phyloP scores from a whole-genome alignment of 208 protist genomes.

The Acanthamoeba lenticulata region DNA sequence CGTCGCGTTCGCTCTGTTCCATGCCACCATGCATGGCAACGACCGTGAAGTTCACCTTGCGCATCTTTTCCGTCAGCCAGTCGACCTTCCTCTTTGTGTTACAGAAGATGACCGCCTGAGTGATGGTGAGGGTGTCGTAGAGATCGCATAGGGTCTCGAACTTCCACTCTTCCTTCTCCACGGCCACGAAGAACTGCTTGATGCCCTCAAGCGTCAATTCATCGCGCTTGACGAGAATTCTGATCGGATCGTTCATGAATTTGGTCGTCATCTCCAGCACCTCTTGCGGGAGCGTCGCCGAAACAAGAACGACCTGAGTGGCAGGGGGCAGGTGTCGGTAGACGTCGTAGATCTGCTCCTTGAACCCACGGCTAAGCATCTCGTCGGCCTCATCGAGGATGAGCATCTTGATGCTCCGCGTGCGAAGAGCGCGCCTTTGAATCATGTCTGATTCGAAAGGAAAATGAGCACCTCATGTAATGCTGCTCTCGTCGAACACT shows the following conservation, averaged over 20 bases:
- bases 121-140: conserved; percentile 94
- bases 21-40: conserved; percentile 97
- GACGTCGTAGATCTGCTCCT: conserved; percentile 98
- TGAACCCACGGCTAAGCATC: conserved; percentile 93
- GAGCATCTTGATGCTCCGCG: conserved; percentile 60
- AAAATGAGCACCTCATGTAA: too few relatives aligned
- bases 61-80: conserved; percentile 97
- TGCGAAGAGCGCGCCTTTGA: conserved; percentile 2
- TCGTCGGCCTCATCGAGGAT: conserved; percentile 96
- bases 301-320: conserved; percentile 89
- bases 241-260: conserved; percentile 98
- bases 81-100: conserved; percentile 99
- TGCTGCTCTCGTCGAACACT: too few relatives aligned
- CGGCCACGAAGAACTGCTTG: conserved; percentile 98
- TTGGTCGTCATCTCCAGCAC: conserved; percentile 95
- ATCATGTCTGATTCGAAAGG: conserved; percentile 61
- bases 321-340: conserved; percentile 72
- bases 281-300: conserved; percentile 89
- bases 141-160: conserved; percentile 99
- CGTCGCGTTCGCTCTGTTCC: conserved; percentile 96
- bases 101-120: conserved; percentile 98
- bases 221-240: conserved; percentile 98
- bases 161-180: conserved; percentile 98
- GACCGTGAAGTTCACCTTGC: conserved; percentile 93
- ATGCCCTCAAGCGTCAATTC: conserved; percentile 93